These are phyloP conservation scores for Stylonectria norvegica DNA, from an alignment of 2,329 filamentous ascomycete species.

Conservation along the genomic window DNA sequence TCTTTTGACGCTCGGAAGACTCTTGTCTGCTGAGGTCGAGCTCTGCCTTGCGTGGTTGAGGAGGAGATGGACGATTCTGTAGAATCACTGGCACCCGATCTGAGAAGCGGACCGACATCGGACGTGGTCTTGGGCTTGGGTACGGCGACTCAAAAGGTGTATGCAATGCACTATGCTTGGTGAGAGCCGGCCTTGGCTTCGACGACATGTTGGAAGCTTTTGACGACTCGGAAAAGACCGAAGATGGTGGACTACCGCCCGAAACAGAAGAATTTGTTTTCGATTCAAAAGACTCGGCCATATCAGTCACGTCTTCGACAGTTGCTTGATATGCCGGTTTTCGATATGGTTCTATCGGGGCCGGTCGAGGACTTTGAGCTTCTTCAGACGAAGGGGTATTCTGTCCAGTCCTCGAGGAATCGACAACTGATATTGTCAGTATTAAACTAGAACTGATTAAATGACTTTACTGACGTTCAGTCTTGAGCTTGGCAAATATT, in stretches of 20 bases:
- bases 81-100: conserved; percentile 27
- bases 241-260: conserved; percentile 13
- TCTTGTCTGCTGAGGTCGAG: conserved; percentile 3
- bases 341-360: not conserved
- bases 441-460: not conserved
- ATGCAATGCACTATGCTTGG: not conserved
- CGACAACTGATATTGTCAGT: conserved; percentile 14
- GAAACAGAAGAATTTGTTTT: conserved; percentile 8
- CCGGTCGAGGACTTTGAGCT: conserved; percentile 17
- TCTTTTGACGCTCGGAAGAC: conserved; percentile 8
- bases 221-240: conserved; percentile 21
- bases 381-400: conserved; percentile 22
- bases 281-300: conserved; percentile 1
- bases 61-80: conserved; percentile 14
- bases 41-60: conserved; percentile 6
- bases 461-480: conserved; percentile 19
- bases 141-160: conserved; percentile 5
- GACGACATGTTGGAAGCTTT: conserved; percentile 11
- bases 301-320: conserved; percentile 15
- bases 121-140: conserved; percentile 18
- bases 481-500: conserved; percentile 26
- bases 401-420: too few relatives aligned
- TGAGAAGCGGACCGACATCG: conserved; percentile 32
- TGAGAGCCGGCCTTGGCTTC: conserved; percentile 6
- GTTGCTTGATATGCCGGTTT: conserved; percentile 14